A percentile compares a stretch with the other conserved stretches of the same genome.
Conservation (phyloP, 257 asterid genomes). For the Penstemon newberryi region DNA sequence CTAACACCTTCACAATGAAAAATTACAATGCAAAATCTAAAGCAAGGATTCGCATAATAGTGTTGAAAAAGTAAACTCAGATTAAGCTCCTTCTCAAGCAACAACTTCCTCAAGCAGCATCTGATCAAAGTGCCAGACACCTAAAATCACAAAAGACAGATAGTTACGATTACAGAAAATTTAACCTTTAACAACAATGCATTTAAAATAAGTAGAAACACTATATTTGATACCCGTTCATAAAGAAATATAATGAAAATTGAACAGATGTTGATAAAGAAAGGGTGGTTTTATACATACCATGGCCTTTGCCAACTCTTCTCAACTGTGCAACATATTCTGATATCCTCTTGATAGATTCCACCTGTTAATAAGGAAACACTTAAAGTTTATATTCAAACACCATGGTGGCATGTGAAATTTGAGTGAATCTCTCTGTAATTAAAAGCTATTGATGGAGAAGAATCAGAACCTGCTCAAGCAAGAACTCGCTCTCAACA, state of each 20-base stretch:
- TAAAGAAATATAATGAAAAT: background rate
- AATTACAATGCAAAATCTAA: conserved; percentile 2
- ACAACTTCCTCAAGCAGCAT: conserved; percentile 36
- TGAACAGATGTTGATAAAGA: background rate
- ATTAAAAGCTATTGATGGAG: background rate
- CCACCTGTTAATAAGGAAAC: conserved; percentile 38
- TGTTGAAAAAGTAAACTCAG: background rate
- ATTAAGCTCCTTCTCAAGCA: conserved; percentile 19
- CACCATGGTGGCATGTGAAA: background rate
- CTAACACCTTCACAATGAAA: background rate
- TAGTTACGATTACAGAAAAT: background rate
- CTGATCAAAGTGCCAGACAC: conserved; percentile 55
- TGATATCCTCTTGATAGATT: conserved; percentile 49
- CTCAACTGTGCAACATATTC: conserved; percentile 59
- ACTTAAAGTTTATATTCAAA: background rate
- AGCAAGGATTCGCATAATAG: background rate
- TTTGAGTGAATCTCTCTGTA: background rate
- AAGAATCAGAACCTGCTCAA: conserved; percentile 41
- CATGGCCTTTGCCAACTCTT: conserved; percentile 56
- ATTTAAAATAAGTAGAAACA: background rate
- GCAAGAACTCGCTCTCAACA: conserved; percentile 42
- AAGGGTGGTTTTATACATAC: conserved; percentile 26
- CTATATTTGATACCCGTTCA: background rate
- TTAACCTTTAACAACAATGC: background rate
- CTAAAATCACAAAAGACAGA: conserved; percentile 26